These are phyloP conservation scores for Sordariomycetes sp. DNA, from an alignment of 2,329 filamentous ascomycete species.

Conservation along the genomic window DNA sequence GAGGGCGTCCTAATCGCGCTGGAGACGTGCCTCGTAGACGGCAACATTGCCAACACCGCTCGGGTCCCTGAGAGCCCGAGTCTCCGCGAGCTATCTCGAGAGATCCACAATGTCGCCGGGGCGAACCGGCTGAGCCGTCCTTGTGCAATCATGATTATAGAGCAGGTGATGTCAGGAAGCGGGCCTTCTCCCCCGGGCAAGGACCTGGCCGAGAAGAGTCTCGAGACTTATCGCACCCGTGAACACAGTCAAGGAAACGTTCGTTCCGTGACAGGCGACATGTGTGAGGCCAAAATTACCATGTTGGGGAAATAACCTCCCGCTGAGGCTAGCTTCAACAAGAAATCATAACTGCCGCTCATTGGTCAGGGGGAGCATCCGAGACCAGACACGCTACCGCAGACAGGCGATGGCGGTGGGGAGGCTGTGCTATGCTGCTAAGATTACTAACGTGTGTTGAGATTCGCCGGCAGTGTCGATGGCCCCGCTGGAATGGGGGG, in stretches of 20 bases:
- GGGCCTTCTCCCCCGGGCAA: no score
- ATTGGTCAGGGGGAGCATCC: not conserved
- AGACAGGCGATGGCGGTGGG: not conserved
- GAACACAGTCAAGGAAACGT: not conserved
- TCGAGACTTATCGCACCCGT: no score
- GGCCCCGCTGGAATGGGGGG: not conserved
- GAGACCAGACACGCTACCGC: not conserved
- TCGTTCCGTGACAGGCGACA: not conserved
- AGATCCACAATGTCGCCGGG: no score
- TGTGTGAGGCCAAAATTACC: not conserved
- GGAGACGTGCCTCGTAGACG: no score
- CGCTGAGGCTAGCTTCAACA: not conserved
- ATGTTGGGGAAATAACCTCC: not conserved
- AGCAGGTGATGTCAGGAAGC: no score
- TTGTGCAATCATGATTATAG: no score
- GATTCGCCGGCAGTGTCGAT: not conserved
- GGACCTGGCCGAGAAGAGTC: no score
- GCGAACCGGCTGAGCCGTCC: no score
- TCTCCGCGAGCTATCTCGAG: no score
- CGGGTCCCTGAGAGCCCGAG: no score
- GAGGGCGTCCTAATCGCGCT: no score
- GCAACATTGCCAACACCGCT: no score
- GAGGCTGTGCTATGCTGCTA: not conserved
- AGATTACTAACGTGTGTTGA: not conserved
- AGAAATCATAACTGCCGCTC: not conserved